Conservation (phyloP, 306 rosid species). For the Dryas octopetala region DNA sequence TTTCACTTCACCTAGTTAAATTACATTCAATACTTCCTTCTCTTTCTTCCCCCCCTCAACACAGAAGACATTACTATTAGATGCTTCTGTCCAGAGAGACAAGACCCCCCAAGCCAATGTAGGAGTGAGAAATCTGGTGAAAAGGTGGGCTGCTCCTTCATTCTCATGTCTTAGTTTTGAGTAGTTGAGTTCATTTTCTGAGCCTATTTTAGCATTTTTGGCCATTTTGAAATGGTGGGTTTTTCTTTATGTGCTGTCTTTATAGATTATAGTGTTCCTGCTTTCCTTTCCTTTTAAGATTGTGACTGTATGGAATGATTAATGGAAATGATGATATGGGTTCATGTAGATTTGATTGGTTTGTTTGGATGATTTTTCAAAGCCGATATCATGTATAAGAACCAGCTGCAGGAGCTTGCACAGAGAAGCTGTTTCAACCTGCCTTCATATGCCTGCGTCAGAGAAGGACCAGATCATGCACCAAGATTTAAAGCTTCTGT, state of each 20-base stretch:
- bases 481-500: slow-evolving; percentile 40
- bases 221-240: not conserved
- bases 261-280: too few relatives aligned
- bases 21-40: not conserved
- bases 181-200: not conserved
- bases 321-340: not conserved
- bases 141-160: not conserved
- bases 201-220: not conserved
- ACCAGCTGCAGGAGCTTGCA: slow-evolving; percentile 37
- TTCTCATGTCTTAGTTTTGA: not conserved
- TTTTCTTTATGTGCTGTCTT: not conserved
- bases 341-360: not conserved
- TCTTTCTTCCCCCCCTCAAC: not conserved
- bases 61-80: not conserved
- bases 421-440: slow-evolving; percentile 43
- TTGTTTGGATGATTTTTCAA: not conserved
- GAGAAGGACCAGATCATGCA: slow-evolving; percentile 36
- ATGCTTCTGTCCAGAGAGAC: not conserved
- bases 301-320: not conserved
- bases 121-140: slow-evolving; percentile 2
- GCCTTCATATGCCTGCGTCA: slow-evolving; percentile 34
- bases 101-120: slow-evolving; percentile 11
- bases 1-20: slow-evolving; percentile 2
- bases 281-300: too few relatives aligned
- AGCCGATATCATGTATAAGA: slow-evolving; percentile 25